A percentile compares a stretch with the other conserved stretches of the same genome.
phyloP scores from a whole-genome alignment of 2,329 filamentous ascomycete species.

The Sporothrix phasma region DNA sequence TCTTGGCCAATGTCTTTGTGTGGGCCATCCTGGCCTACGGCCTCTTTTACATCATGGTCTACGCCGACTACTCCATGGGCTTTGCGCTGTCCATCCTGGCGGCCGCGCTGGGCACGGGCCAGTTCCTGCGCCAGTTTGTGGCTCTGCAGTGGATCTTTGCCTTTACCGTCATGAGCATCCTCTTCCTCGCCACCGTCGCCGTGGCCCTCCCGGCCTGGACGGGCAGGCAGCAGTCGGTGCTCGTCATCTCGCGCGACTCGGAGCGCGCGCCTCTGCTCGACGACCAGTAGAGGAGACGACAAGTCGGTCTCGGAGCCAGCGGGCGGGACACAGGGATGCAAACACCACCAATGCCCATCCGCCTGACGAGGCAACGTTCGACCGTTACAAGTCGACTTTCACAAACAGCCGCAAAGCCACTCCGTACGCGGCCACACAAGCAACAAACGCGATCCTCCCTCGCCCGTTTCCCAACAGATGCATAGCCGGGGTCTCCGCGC shows the following conservation, averaged over 20 bases:
- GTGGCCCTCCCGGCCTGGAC: conserved; percentile 56
- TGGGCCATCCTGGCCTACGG: conserved; percentile 76
- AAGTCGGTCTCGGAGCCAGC: no score
- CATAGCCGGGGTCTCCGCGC: not conserved
- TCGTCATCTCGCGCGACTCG: conserved; percentile 30
- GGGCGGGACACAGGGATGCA: no score
- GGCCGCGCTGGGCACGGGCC: conserved; percentile 65
- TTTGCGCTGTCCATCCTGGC: conserved; percentile 65
- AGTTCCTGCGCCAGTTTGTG: conserved; percentile 62
- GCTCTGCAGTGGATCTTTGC: conserved; percentile 91
- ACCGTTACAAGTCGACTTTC: no score
- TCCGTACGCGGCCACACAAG: no score
- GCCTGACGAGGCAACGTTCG: no score
- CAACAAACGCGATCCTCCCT: no score
- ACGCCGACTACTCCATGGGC: conserved; percentile 70
- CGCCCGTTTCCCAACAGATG: not conserved
- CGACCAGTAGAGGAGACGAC: conserved; percentile 26
- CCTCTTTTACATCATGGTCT: conserved; percentile 60
- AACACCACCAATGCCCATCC: no score
- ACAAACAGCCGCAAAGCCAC: no score
- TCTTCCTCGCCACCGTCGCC: conserved; percentile 58
- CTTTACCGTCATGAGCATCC: conserved; percentile 66
- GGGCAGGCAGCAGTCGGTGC: conserved; percentile 39
- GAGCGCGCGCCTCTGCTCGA: conserved; percentile 54
- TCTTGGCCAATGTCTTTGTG: conserved; percentile 79